Evolutionary conservation across 2,329 filamentous ascomycete species (phyloP).

Genomic region (Curvularia verruculosa): DNA sequence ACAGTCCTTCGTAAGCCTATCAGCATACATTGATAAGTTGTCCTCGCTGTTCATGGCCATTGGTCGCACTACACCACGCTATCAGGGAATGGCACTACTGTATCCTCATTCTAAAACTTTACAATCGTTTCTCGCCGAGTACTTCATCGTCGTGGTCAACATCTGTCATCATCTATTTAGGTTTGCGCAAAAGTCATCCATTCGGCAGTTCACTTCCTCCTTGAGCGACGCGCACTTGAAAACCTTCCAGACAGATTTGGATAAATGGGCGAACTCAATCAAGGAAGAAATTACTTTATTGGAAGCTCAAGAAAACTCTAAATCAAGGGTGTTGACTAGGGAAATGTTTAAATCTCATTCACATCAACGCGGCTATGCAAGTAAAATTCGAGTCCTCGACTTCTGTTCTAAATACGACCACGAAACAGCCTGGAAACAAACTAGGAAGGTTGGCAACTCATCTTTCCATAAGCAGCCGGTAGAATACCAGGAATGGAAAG

Average conservation of each 20-base stretch:
- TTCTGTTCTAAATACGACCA: constrained; percentile 53
- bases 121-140: constrained; percentile 48
- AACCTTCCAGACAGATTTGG: constrained; percentile 43
- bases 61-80: constrained; percentile 50
- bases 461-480: constrained; percentile 24
- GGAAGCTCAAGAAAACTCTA: constrained; percentile 38
- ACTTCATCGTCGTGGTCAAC: constrained; percentile 50
- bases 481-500: constrained; percentile 42
- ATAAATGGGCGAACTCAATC: constrained; percentile 46
- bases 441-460: constrained; percentile 50
- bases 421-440: constrained; percentile 51
- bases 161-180: constrained; percentile 49
- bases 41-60: constrained; percentile 51
- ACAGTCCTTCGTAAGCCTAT: constrained; percentile 42
- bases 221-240: constrained; percentile 45
- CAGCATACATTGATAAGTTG: constrained; percentile 49
- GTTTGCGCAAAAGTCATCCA: constrained; percentile 41
- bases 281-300: constrained; percentile 42
- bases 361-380: constrained; percentile 21
- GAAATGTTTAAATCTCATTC: constrained; percentile 22
- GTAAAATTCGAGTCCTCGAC: constrained; percentile 44
- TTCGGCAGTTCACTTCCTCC: constrained; percentile 41
- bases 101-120: constrained; percentile 50
- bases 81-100: constrained; percentile 49
- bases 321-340: constrained; percentile 28